A percentile compares a stretch with the other conserved stretches of the same genome.
These are phyloP conservation scores for Neonectria punicea DNA, from an alignment of 2,329 filamentous ascomycete species.

Conservation along the genomic window DNA sequence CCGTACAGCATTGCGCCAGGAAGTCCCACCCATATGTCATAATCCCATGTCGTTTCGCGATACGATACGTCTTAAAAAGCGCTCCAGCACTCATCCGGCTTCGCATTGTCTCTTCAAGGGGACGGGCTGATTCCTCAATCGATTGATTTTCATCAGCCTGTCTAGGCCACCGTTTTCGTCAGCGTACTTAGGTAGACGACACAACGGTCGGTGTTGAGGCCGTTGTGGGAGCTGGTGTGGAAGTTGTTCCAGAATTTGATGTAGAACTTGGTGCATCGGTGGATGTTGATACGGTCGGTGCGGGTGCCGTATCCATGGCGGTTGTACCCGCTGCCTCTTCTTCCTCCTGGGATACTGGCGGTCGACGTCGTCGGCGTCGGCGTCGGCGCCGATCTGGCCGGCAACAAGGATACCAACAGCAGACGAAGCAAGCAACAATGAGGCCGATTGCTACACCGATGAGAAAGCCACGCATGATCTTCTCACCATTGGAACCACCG, in stretches of 20 bases:
- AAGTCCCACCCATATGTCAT: neutral
- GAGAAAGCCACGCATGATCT: slow-evolving; percentile 48
- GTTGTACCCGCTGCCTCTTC: slow-evolving; percentile 24
- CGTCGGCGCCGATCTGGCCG: slow-evolving; percentile 30
- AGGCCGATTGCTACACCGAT: slow-evolving; percentile 48
- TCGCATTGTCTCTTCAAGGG: neutral
- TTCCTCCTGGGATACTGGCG: slow-evolving; percentile 31
- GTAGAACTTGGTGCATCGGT: neutral
- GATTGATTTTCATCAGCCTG: neutral
- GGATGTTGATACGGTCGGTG: neutral
- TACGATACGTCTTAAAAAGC: neutral
- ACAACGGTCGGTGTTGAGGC: neutral
- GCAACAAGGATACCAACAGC: slow-evolving; percentile 50
- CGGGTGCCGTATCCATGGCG: neutral
- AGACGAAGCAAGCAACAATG: slow-evolving; percentile 45
- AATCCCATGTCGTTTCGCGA: neutral
- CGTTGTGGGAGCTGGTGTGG: neutral
- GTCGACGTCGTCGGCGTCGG: slow-evolving; percentile 30
- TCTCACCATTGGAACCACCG: slow-evolving; percentile 46
- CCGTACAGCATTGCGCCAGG: neutral
- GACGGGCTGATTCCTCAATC: neutral
- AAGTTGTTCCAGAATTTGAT: neutral
- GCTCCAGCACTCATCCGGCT: neutral
- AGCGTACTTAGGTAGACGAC: neutral
- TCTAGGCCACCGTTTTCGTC: neutral